A percentile compares a stretch with the other conserved stretches of the same genome.
phyloP scores from a whole-genome alignment of 768 basidiomycete genomes.

The Collybia nuda region DNA sequence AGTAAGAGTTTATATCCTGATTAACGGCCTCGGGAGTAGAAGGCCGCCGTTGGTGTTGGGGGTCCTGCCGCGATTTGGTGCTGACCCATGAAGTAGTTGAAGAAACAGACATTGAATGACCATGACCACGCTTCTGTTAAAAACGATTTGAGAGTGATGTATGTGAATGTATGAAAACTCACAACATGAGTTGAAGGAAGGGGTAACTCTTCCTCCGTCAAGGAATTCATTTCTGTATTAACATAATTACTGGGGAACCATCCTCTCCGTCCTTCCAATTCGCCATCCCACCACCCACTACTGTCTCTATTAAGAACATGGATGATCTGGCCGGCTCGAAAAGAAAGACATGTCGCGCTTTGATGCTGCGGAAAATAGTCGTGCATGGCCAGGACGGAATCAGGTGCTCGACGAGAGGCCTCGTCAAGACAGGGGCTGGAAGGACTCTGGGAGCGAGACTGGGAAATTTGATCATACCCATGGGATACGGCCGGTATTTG shows the following conservation, averaged over 20 bases:
- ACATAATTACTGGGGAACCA: constrained; percentile 99
- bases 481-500: constrained; percentile 30
- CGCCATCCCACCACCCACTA: constrained; percentile 99
- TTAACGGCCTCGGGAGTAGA: constrained; percentile 45
- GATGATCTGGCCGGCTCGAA: constrained; percentile 89
- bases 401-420: constrained; percentile 45
- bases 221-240: constrained; percentile 57
- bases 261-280: constrained; percentile 82
- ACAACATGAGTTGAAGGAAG: constrained; percentile 36
- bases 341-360: constrained; percentile 80
- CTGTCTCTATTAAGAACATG: constrained; percentile 84
- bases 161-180: constrained; percentile 14
- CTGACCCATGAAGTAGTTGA: constrained; percentile 58
- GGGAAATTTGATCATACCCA: constrained; percentile 14
- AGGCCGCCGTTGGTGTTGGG: constrained; percentile 40
- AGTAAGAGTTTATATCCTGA: constrained; percentile 59
- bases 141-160: constrained; percentile 4
- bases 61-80: constrained; percentile 33
- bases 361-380: constrained; percentile 77
- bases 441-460: constrained; percentile 39
- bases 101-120: constrained; percentile 47
- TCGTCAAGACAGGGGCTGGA: constrained; percentile 46
- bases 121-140: constrained; percentile 40
- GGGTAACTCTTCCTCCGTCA: constrained; percentile 58
- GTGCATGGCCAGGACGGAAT: constrained; percentile 90